phyloP scores from a whole-genome alignment of 805 yeast species.

The Cyberlindnera euphorbiae region DNA sequence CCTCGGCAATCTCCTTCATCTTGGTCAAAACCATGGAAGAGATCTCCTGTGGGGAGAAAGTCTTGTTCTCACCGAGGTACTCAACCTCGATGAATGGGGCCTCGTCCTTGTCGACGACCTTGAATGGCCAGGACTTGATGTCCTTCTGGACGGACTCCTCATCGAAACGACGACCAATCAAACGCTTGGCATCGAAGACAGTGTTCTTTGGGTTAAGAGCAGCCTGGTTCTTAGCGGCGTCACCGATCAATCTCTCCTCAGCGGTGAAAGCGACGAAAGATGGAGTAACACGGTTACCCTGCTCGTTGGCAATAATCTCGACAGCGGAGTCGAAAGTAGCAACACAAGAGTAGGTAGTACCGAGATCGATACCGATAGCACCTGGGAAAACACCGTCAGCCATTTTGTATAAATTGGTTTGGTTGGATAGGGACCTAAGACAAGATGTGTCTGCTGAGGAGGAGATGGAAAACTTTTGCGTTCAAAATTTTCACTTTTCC shows the following conservation, averaged over 20 bases:
- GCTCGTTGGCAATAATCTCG: conserved; percentile 77
- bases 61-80: conserved; percentile 63
- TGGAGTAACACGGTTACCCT: conserved; percentile 83
- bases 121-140: conserved; percentile 87
- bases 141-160: conserved; percentile 79
- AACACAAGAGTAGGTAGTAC: conserved; percentile 82
- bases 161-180: conserved; percentile 75
- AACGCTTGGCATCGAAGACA: conserved; percentile 78
- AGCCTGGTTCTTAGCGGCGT: conserved; percentile 81
- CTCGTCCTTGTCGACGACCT: conserved; percentile 58
- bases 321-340: conserved; percentile 75
- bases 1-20: conserved; percentile 81
- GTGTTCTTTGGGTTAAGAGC: conserved; percentile 76
- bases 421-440: conserved; percentile 2
- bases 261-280: conserved; percentile 77
- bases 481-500: conserved; percentile 20
- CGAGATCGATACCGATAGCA: conserved; percentile 98
- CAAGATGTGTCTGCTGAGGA: conserved; percentile 3
- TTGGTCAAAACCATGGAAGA: conserved; percentile 74
- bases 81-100: conserved; percentile 68
- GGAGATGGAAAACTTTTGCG: conserved; percentile 13
- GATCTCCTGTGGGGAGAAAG: conserved; percentile 71
- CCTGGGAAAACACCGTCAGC: conserved; percentile 99
- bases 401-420: conserved; percentile 40
- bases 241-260: conserved; percentile 77